Base-by-base conservation (phyloP, 352 stramenopile genomes). In the Pythium phragmitis region DNA sequence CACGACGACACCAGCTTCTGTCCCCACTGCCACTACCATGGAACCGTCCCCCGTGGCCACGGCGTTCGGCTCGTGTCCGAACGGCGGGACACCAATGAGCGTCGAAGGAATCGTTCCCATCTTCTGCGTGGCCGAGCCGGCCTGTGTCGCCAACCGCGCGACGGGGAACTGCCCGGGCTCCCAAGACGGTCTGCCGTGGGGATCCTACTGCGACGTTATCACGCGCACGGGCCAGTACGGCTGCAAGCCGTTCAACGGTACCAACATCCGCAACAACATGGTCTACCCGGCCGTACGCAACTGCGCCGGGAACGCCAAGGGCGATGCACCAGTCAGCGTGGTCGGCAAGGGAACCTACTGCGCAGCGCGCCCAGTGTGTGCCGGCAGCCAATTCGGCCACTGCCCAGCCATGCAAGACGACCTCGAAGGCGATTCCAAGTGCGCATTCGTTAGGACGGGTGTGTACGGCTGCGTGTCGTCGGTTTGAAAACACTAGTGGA, bases 401-500 rank as follows among this genome's bases (percentile, higher is more conserved):
- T 71, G 65, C 33, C 65, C 65, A 11, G 30, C 21, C 7, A 33
- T 28, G 16, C 65, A 67, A 30, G 51, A 57, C n/a, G 45, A 19
- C 0, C 65, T 71, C 1, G 5, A 17, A 3, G 14, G 7, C 1
- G 45, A 63, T 46, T 57, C 65, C 3, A 47, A 39, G 7, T 71
- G 65, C 53, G 23, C n/a, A 1, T n/a, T 53, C 2, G 11, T 71
- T 2, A 3, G 8, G 1, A 7, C 65, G 1, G 47, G 47, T 4
- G 65, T 71, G 9, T 71, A 56, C 33, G 65, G 65, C 30, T 71
- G 65, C 39, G 58, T 67, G 36, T 17, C 16, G 26, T 41, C 19
- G 1, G 59, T 11, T 5, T 30, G 26, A 30, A 30, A 30, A 30
- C 26, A 30, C 26, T 1, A 30, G 12, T 62, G 21, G 21, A 21